Percentiles rank a stretch among this genome's conserved stretches.
Conservation (phyloP, 306 rosid species). For the Ormosia semicastrata region DNA sequence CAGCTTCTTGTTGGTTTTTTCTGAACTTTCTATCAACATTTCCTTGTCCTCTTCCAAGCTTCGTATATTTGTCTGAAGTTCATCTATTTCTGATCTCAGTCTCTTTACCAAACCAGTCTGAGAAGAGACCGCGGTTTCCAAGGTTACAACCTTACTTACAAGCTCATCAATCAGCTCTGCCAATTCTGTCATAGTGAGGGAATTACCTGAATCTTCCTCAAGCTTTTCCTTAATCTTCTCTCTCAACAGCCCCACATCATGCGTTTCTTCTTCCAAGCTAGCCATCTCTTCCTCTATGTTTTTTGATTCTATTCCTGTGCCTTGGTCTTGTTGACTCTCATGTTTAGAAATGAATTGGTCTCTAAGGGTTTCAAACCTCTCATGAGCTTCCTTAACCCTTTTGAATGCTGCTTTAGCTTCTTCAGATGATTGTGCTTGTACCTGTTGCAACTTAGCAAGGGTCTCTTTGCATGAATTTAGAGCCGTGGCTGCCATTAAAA, state of each 20-base stretch:
- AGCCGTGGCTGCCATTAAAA: constrained; percentile 81
- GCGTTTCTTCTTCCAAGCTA: constrained; percentile 35
- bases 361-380: constrained; percentile 48
- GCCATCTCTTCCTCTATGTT: constrained; percentile 32
- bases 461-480: constrained; percentile 74
- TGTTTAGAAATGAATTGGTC: constrained; percentile 38
- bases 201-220: constrained; percentile 39
- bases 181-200: constrained; percentile 57
- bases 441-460: constrained; percentile 53
- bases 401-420: constrained; percentile 53
- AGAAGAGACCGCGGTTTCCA: constrained; percentile 67
- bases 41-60: constrained; percentile 75
- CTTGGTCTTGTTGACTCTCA: background rate
- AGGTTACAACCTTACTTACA: constrained; percentile 58
- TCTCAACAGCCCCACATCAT: constrained; percentile 12
- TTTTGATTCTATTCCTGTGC: constrained; percentile 22
- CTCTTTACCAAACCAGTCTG: constrained; percentile 59
- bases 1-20: constrained; percentile 43
- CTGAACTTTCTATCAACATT: constrained; percentile 54
- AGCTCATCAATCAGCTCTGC: constrained; percentile 81
- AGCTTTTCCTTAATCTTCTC: constrained; percentile 41
- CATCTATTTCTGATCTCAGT: constrained; percentile 64
- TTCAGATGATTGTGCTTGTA: constrained; percentile 49
- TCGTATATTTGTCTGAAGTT: constrained; percentile 49
- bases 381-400: constrained; percentile 47